phyloP scores from a whole-genome alignment of 2,329 filamentous ascomycete genomes.

The Chaetomium sp. region DNA sequence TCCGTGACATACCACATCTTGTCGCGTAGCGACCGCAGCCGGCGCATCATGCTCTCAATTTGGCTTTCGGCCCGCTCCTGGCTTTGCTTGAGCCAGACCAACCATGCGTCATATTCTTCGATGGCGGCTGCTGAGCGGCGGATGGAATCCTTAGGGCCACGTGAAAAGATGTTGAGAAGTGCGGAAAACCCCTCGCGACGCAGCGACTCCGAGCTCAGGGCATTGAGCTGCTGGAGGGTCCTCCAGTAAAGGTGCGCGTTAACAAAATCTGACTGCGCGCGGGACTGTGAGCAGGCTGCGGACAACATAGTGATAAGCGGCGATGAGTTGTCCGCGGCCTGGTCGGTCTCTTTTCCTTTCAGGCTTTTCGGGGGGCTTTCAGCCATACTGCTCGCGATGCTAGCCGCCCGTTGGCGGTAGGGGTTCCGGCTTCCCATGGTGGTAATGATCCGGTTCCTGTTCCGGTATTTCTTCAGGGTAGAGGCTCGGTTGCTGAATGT shows the following conservation, averaged over 20 bases:
- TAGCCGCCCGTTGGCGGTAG: slow-evolving; percentile 36
- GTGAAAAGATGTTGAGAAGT: slow-evolving; percentile 66
- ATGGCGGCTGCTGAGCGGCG: slow-evolving; percentile 64
- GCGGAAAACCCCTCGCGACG: slow-evolving; percentile 64
- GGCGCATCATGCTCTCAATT: slow-evolving; percentile 68
- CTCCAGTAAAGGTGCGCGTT: slow-evolving; percentile 81
- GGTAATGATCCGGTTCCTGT: slow-evolving; percentile 52
- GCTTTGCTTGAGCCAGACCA: slow-evolving; percentile 76
- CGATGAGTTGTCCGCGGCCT: slow-evolving; percentile 32
- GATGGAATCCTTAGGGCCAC: slow-evolving; percentile 63
- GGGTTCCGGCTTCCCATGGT: slow-evolving; percentile 53
- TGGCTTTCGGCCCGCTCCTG: slow-evolving; percentile 69
- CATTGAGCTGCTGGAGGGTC: slow-evolving; percentile 66
- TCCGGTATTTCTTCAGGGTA: slow-evolving; percentile 52
- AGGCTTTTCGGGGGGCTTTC: slow-evolving; percentile 23
- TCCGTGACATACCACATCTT: slow-evolving; percentile 99
- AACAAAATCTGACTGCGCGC: slow-evolving; percentile 74
- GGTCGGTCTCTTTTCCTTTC: slow-evolving; percentile 27
- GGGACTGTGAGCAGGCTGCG: slow-evolving; percentile 68
- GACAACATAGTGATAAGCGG: slow-evolving; percentile 64
- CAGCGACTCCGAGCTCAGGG: slow-evolving; percentile 53
- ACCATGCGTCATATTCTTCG: slow-evolving; percentile 73
- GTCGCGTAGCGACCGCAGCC: slow-evolving; percentile 70
- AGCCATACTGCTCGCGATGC: slow-evolving; percentile 25
- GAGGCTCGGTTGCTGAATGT: slow-evolving; percentile 64